Base-by-base conservation (phyloP, 768 basidiomycete genomes). In the Amanita fuliginea region DNA sequence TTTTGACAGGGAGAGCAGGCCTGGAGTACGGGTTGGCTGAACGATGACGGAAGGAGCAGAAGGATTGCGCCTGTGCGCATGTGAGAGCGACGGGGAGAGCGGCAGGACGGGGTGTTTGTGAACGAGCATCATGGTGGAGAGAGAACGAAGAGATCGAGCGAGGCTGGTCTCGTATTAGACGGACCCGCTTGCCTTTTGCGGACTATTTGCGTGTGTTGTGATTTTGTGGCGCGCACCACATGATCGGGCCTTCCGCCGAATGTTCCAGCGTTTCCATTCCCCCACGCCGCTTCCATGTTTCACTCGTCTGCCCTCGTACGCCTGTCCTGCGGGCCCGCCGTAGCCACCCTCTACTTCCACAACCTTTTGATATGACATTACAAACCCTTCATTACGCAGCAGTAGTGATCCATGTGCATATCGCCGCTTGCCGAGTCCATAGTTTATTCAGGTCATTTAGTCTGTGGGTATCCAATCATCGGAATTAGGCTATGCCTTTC, bases 101-200 rank as follows among this genome's bases (percentile, higher is more conserved):
- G 41, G 40, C 3, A 50, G 30, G 14, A 30, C 10, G 11, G 49
- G 6, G 16, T 42, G 49, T 50, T 50, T 50, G 26, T 50, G 49
- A 6, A 50, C 49, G 49, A 50, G 49, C 41, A 50, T 50, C 49
- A 50, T 50, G 49, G 26, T 22, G 48, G 48, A 16, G 49, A 6
- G 22, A 36, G 41, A 28, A 22, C 9, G 47, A 26, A 30, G 19
- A n/a, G 26, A 30, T 43, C 18, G 34, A 41, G 37, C 40, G 49
- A 50, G 41, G 49, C 14, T 5, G 32, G n/a, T 28, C 32, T 24
- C 18, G 40, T 35, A 50, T 50, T 41, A 43, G 41, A 42, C 49
- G 33, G 43, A 50, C 11, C 18, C 18, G 28, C 14, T 9, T n/a
- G 19, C 24, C 41, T n/a, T 33, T 26, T 30, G 30, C 9, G 19